phyloP scores from a whole-genome alignment of 768 basidiomycete species.

The Tulasnella sp. region DNA sequence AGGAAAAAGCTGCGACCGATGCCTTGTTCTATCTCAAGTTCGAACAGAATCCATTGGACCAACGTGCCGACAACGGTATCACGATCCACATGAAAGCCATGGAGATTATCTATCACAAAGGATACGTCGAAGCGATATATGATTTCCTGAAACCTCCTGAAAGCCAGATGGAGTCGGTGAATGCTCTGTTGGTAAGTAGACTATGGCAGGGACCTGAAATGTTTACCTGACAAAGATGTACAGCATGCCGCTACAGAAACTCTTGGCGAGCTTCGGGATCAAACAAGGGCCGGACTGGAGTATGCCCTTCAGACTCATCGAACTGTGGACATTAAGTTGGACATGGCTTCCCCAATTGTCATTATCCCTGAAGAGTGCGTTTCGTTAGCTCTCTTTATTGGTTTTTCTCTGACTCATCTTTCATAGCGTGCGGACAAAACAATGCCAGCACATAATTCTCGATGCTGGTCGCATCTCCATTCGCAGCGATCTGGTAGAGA shows the following conservation, averaged over 20 bases:
- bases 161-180: slow-evolving; percentile 89
- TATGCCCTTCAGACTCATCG: slow-evolving; percentile 87
- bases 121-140: slow-evolving; percentile 84
- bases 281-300: slow-evolving; percentile 88
- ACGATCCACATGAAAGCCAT: slow-evolving; percentile 85
- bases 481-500: slow-evolving; percentile 77
- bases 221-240: slow-evolving; percentile 2
- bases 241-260: slow-evolving; percentile 88
- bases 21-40: slow-evolving; percentile 83
- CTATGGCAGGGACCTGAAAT: background rate
- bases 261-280: slow-evolving; percentile 81
- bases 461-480: slow-evolving; percentile 96
- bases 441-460: slow-evolving; percentile 76
- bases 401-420: slow-evolving; percentile 1
- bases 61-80: slow-evolving; percentile 80
- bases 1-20: slow-evolving; percentile 20
- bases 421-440: slow-evolving; percentile 54
- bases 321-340: slow-evolving; percentile 91
- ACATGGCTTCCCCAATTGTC: slow-evolving; percentile 93
- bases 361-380: slow-evolving; percentile 87
- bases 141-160: slow-evolving; percentile 88
- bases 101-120: slow-evolving; percentile 92
- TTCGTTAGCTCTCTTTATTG: background rate
- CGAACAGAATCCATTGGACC: slow-evolving; percentile 84
- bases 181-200: slow-evolving; percentile 64